Base-by-base conservation (phyloP, 2,329 filamentous ascomycete genomes). In the Cryphonectria parasitica region DNA sequence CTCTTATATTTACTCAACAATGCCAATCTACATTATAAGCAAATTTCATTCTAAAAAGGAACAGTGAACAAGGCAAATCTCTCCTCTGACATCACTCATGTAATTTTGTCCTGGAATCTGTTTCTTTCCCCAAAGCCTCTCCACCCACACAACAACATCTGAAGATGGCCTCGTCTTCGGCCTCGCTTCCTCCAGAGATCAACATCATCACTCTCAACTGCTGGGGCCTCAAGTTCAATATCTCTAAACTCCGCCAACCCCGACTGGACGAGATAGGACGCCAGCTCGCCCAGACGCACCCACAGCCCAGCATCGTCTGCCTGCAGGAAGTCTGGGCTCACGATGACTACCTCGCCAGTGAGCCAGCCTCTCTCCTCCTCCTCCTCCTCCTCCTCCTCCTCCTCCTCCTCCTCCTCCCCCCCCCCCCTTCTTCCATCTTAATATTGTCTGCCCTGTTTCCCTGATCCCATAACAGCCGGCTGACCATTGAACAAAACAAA, bases 281-380 rank as follows among this genome's bases (percentile, higher is more conserved):
- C 74, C 92, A 92, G 74, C 87, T 98, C 73, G 91, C 93, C 74
- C 80, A 85, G 58, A 86, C 89, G 70, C 82, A 86, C 25, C 92
- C 92, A 0, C 79, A 87, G 13, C 94, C 95, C 39, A 88, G 97
- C 73, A 95, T 98, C 76, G 94, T 98, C 72, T 93, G 92, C n/a
- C 85, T 98, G 22, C 95, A 98, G 82, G 95, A 98, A 85, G 97
- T 93, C 83, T 99, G 93, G 91, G 94, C 92, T 3, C 91, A 94
- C 77, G 84, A 92, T 75, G 93, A 98, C 84, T 97, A 95, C 84
- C 84, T 88, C 73, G 87, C 87, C 77, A 43, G 66, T 68, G 34
- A 63, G 94, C 34, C 43, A 25, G 19, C 39, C 56, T 19, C 98
- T 77, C 92, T 93, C 65, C 85, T 89, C 19, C 8, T 22, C 8